A percentile compares a stretch with the other conserved stretches of the same genome.
Evolutionary conservation across 1,284 basidiomycete species (phyloP).

Genomic region (Puccinia hordei): DNA sequence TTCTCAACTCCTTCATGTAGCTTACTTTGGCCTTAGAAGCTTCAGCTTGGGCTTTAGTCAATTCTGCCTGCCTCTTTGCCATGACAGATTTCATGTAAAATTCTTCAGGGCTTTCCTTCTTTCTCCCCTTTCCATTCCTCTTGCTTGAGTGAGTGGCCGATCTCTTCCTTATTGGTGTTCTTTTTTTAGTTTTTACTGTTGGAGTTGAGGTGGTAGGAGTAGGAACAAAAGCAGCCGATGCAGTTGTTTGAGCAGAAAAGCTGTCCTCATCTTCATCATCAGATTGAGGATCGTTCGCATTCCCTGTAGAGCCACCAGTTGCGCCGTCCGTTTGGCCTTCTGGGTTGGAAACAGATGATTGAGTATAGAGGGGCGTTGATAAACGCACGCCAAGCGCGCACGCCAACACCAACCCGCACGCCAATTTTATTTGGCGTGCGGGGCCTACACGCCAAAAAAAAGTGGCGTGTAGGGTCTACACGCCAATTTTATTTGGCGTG

Average conservation of each 20-base stretch:
- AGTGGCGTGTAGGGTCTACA: too few species aligned
- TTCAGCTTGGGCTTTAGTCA: neutral
- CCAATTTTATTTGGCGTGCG: too few species aligned
- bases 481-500: too few species aligned
- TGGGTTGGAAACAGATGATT: neutral
- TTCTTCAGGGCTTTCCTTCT: neutral
- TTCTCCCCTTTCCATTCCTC: neutral
- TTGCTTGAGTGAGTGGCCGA: neutral
- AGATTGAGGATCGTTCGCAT: neutral
- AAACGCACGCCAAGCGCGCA: too few species aligned
- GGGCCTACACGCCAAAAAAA: too few species aligned
- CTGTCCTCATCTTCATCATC: neutral
- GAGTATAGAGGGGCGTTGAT: neutral
- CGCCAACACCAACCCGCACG: too few species aligned
- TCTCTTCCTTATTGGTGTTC: neutral
- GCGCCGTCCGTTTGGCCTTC: neutral
- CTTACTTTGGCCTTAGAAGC: neutral
- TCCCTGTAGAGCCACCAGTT: neutral
- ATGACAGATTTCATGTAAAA: slow-evolving; percentile 13
- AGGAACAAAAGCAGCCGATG: neutral
- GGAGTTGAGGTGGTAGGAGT: neutral
- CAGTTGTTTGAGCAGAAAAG: too few species aligned
- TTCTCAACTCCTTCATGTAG: slow-evolving; percentile 9
- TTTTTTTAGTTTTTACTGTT: neutral
- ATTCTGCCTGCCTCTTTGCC: neutral